phyloP scores from a whole-genome alignment of 345 rosid species.

The Kandelia obovata region DNA sequence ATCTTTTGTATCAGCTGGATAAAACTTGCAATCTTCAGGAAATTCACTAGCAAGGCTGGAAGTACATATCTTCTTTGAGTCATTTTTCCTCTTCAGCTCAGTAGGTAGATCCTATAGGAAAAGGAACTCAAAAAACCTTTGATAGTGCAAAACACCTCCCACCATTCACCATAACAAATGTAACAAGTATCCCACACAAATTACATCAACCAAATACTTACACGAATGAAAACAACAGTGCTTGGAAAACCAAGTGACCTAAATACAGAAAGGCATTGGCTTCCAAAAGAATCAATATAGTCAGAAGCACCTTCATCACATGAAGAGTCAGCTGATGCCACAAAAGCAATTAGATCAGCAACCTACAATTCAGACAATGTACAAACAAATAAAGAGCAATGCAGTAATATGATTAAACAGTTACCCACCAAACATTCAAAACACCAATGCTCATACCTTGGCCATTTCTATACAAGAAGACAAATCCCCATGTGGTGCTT shows the following conservation, averaged over 20 bases:
- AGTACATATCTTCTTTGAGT: conserved; percentile 60
- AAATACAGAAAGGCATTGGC: conserved; percentile 78
- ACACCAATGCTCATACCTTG: conserved; percentile 42
- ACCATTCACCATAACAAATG: background rate
- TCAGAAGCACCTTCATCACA: conserved; percentile 46
- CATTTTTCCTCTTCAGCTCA: conserved; percentile 60
- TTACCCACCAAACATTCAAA: background rate
- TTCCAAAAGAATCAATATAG: conserved; percentile 79
- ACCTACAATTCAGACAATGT: conserved; percentile 44
- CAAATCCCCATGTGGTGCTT: conserved; percentile 85
- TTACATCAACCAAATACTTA: conserved; percentile 38
- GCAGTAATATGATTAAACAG: background rate
- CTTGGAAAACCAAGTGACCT: conserved; percentile 86
- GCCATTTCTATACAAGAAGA: conserved; percentile 88
- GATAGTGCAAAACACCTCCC: background rate
- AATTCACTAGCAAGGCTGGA: conserved; percentile 68
- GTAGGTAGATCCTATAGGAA: conserved; percentile 62
- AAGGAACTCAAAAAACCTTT: conserved; percentile 3
- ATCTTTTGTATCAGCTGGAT: conserved; percentile 80
- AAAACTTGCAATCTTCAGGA: conserved; percentile 85
- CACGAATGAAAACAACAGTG: conserved; percentile 79
- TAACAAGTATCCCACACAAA: conserved; percentile 1
- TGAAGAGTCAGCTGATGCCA: conserved; percentile 61
- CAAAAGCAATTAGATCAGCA: conserved; percentile 95
- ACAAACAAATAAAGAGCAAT: background rate